Conservation (phyloP, 495 filamentous ascomycete genomes). For the Melanomma pulvis-pyrius region DNA sequence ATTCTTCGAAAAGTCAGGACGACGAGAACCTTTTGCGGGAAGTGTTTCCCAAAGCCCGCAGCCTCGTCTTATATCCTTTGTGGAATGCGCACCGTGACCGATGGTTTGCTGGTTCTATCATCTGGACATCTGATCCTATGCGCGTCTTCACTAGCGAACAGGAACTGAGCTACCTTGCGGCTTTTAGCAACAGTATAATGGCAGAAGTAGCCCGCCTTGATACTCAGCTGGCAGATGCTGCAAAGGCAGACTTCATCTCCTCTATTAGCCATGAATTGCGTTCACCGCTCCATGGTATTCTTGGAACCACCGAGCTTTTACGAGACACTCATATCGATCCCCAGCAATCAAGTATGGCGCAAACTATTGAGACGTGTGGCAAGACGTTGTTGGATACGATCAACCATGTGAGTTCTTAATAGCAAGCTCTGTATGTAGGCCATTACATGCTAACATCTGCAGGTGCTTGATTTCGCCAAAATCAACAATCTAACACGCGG, state of each 20-base stretch:
- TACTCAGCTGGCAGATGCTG: conserved; percentile 53
- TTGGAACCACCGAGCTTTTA: conserved; percentile 73
- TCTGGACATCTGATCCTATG: conserved; percentile 58
- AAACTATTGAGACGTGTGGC: conserved; percentile 75
- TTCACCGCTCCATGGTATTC: conserved; percentile 74
- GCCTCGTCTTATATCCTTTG: conserved; percentile 62
- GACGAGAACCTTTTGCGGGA: conserved; percentile 38
- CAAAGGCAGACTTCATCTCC: conserved; percentile 71
- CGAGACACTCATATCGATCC: conserved; percentile 56
- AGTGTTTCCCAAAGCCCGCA: conserved; percentile 56
- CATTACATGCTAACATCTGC: conserved; percentile 17
- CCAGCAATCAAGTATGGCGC: conserved; percentile 64
- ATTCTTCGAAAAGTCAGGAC: conserved; percentile 37
- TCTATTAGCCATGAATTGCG: conserved; percentile 78
- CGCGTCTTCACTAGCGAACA: conserved; percentile 54
- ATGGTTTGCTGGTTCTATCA: conserved; percentile 70
- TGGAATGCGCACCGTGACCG: conserved; percentile 71
- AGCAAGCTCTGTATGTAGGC: not conserved
- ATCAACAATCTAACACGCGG: conserved; percentile 56
- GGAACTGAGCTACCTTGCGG: conserved; percentile 58
- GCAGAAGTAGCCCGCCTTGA: conserved; percentile 61
- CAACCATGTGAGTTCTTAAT: conserved; percentile 59
- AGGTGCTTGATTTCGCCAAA: conserved; percentile 66
- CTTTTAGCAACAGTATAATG: conserved; percentile 64
- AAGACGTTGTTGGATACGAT: conserved; percentile 78